Conservation (phyloP, 768 basidiomycete species). For the Sistotremastrum suecicum region DNA sequence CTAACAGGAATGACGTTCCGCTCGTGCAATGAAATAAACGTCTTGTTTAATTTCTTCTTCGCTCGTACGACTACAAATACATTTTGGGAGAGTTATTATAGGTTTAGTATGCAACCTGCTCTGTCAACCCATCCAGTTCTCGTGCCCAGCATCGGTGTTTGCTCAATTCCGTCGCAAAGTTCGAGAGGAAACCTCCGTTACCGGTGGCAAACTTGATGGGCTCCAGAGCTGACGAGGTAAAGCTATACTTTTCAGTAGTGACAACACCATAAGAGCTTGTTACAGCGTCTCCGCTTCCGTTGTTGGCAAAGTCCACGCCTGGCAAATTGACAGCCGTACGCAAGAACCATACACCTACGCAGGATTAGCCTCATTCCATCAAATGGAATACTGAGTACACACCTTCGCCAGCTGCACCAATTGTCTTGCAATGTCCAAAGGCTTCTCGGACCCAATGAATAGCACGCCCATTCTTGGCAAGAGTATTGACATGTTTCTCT, state of each 20-base stretch:
- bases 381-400: conserved; percentile 2
- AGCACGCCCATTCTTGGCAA: conserved; percentile 49
- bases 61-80: too few relatives aligned
- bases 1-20: too few relatives aligned
- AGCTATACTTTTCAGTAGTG: conserved; percentile 38
- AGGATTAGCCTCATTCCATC: neutral
- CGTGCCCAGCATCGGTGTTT: conserved; percentile 52
- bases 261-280: conserved; percentile 48
- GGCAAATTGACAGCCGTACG: conserved; percentile 31
- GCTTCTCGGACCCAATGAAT: conserved; percentile 80
- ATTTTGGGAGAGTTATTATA: neutral
- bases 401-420: conserved; percentile 66
- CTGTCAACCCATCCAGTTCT: conserved; percentile 41
- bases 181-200: conserved; percentile 39
- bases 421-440: conserved; percentile 76
- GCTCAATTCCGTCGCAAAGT: conserved; percentile 50
- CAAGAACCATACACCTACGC: conserved; percentile 34
- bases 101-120: conserved; percentile 32
- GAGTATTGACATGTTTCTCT: conserved; percentile 36
- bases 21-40: too few relatives aligned
- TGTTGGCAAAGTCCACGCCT: conserved; percentile 26
- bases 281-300: conserved; percentile 23
- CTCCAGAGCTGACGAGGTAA: conserved; percentile 25
- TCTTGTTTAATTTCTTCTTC: too few relatives aligned
- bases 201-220: conserved; percentile 27